Evolutionary conservation across 2,329 filamentous ascomycete species (phyloP), one percentile per base, ranked within the genome.

Genomic region (Colletotrichum sojae): DNA sequence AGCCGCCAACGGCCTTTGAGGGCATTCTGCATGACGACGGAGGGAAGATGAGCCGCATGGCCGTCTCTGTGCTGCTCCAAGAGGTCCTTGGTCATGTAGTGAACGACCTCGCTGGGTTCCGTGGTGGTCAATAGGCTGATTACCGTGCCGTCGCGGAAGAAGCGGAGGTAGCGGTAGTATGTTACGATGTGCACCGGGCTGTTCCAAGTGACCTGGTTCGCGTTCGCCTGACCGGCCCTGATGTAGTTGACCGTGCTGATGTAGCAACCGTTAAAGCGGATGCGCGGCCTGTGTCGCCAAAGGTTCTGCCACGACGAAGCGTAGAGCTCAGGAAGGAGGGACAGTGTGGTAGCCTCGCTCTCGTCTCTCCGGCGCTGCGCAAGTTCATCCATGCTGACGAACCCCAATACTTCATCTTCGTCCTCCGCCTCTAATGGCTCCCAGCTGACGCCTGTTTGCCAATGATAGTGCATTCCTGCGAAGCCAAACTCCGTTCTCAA

Each of bases 221-320:
- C 86, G 3, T 90, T 91, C 12, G 91, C 86, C 68, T 92, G 92
- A 39, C 96, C 96, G 0, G 94, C 84, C 25, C 96, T 92, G 57
- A 94, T 90, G 81, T 99, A 99, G 82, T 98, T 98, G 68, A 97
- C 94, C 0, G 95, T 98, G 79, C 91, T 94, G 80, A 99, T 98
- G 83, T 99, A 99, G 81, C 94, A 92, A 27, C 96, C 96, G 75
- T 96, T 96, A 85, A 97, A 99, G 67, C 96, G 93, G 69, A 98
- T 87, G 51, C 96, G 91, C 2, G 96, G 95, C 15, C 94, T 92
- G 5, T 85, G 84, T 46, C 92, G 93, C 83, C 97, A 97, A 83
- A 97, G 93, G 61, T 83, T 80, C 75, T 88, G 83, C 88, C 89
- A 91, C 2, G 87, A 86, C 2, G 79, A 80, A 3, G 80, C 76